Evolutionary conservation across 371 early-diverging fungal species (phyloP).

Genomic region (Smittium culicis): DNA sequence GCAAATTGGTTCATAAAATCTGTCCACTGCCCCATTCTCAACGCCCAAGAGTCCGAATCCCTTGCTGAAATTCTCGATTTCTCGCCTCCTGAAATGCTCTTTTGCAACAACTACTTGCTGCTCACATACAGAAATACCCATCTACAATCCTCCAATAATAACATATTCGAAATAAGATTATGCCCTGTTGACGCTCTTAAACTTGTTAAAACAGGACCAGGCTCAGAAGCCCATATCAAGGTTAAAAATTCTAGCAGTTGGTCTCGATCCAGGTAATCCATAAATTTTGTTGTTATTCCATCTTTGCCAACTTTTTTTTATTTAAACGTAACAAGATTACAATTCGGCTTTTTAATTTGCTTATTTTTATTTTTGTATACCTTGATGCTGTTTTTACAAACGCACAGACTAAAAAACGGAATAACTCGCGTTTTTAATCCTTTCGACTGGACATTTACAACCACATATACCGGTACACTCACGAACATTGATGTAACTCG

Average conservation of each 20-base stretch:
- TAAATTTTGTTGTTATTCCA: neutral
- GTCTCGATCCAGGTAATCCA: slow-evolving; percentile 51
- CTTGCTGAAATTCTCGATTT: slow-evolving; percentile 40
- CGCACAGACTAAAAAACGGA: slow-evolving; percentile 42
- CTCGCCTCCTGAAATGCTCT: slow-evolving; percentile 88
- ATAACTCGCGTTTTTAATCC: slow-evolving; percentile 71
- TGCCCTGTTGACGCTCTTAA: slow-evolving; percentile 60
- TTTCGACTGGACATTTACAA: slow-evolving; percentile 90
- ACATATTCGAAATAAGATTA: slow-evolving; percentile 40
- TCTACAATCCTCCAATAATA: slow-evolving; percentile 18
- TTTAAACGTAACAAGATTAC: no score
- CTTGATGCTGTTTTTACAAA: slow-evolving; percentile 3
- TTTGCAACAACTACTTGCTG: slow-evolving; percentile 63
- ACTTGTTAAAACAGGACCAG: slow-evolving; percentile 46
- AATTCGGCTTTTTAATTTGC: neutral
- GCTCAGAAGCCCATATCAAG: slow-evolving; percentile 49
- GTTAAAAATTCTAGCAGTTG: slow-evolving; percentile 75
- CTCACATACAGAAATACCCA: slow-evolving; percentile 13
- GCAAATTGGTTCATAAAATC: neutral
- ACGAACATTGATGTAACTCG: neutral
- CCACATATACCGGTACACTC: slow-evolving; percentile 54
- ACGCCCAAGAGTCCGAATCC: neutral
- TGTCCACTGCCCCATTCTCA: neutral
- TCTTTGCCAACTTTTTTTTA: no score
- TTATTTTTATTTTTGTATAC: neutral